Conservation (phyloP, 139 green algal genomes). For the Volvox africanus region DNA sequence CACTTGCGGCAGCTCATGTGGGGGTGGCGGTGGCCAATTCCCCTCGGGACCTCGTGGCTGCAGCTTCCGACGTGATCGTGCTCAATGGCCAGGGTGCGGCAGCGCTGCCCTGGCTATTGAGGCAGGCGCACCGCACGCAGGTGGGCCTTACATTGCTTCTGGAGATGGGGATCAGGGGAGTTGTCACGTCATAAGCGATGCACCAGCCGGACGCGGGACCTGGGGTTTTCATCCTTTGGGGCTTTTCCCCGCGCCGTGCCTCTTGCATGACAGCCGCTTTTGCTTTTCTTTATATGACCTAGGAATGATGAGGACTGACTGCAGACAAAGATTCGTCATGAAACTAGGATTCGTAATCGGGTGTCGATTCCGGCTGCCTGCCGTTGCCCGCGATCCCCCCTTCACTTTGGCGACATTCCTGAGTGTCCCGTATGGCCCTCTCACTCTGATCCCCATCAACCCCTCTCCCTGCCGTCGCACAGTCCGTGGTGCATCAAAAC, state of each 20-base stretch:
- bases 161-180: neutral
- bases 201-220: no score
- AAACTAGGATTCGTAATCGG: neutral
- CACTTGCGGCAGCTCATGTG: slow-evolving; percentile 86
- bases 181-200: no score
- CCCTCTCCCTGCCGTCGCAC: neutral
- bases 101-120: slow-evolving; percentile 83
- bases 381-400: neutral
- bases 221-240: no score
- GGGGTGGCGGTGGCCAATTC: slow-evolving; percentile 81
- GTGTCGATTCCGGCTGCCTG: neutral
- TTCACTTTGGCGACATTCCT: neutral
- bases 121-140: slow-evolving; percentile 72
- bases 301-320: no score
- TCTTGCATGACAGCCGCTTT: no score
- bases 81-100: slow-evolving; percentile 80
- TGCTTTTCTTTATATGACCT: no score
- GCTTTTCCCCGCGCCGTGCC: no score
- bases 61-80: slow-evolving; percentile 86
- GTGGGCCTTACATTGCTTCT: no score
- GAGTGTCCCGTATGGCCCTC: neutral
- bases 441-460: neutral
- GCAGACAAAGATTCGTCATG: no score
- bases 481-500: slow-evolving; percentile 68
- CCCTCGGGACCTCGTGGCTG: slow-evolving; percentile 78